Evolutionary conservation across 1,139 yeast genomes (phyloP).

Genomic region (Taiozyma onychis): DNA sequence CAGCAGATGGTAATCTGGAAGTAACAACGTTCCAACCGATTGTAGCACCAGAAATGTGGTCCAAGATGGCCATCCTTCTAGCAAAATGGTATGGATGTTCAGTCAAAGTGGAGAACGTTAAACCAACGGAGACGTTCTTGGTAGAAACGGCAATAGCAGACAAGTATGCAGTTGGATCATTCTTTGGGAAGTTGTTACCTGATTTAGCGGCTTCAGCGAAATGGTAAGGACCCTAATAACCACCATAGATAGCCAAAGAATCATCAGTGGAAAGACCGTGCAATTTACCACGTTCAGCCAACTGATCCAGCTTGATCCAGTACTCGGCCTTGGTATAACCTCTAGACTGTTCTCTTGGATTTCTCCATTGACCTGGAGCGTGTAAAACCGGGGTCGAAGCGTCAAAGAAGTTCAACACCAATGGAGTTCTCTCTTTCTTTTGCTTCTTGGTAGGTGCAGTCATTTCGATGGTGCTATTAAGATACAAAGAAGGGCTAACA

Average conservation of each 20-base stretch:
- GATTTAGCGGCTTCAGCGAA: slow-evolving; percentile 34
- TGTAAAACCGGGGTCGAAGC: slow-evolving; percentile 31
- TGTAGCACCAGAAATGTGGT: slow-evolving; percentile 39
- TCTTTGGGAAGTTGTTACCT: slow-evolving; percentile 40
- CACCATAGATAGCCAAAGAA: slow-evolving; percentile 41
- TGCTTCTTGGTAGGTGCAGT: slow-evolving; percentile 7
- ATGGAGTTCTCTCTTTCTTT: slow-evolving; percentile 7
- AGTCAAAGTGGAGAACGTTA: slow-evolving; percentile 39
- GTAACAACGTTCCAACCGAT: slow-evolving; percentile 40
- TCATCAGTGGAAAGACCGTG: slow-evolving; percentile 44
- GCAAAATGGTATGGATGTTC: slow-evolving; percentile 42
- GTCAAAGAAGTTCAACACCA: slow-evolving; percentile 13
- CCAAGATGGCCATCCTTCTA: slow-evolving; percentile 38
- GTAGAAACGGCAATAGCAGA: slow-evolving; percentile 40
- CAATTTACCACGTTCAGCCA: slow-evolving; percentile 41
- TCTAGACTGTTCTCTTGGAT: slow-evolving; percentile 35
- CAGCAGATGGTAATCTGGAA: slow-evolving; percentile 37
- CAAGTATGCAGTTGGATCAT: slow-evolving; percentile 38
- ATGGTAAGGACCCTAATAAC: slow-evolving; percentile 37
- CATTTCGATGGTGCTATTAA: background rate
- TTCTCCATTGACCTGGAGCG: slow-evolving; percentile 37
- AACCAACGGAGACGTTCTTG: slow-evolving; percentile 35
- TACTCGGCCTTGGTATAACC: slow-evolving; percentile 35
- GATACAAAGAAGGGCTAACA: background rate
- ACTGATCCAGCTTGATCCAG: slow-evolving; percentile 41